Evolutionary conservation across 805 yeast species (phyloP).

Genomic region (Saccharomycopsis synnaedendra): DNA sequence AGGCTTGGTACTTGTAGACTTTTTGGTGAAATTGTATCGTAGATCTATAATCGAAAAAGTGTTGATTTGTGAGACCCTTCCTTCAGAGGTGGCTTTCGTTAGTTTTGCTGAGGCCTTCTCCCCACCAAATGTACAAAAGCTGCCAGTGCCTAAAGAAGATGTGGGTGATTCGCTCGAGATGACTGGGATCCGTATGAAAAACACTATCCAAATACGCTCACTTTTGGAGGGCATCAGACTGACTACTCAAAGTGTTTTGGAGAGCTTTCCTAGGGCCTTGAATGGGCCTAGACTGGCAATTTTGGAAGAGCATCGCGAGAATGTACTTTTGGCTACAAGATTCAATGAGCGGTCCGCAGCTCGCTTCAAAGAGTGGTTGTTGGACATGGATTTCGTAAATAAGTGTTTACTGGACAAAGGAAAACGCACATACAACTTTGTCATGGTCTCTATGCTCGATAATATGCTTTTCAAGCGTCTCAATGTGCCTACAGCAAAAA

Average conservation of each 20-base stretch:
- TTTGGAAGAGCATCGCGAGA: background rate
- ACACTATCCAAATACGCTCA: conserved; percentile 44
- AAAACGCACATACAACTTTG: too few relatives aligned
- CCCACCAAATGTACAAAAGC: conserved; percentile 29
- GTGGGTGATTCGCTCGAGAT: conserved; percentile 21
- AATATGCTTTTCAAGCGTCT: too few relatives aligned
- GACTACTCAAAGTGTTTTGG: too few relatives aligned
- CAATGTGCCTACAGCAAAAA: too few relatives aligned
- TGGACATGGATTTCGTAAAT: too few relatives aligned
- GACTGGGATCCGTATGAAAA: conserved; percentile 50
- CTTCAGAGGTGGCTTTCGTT: conserved; percentile 33
- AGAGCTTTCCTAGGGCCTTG: too few relatives aligned
- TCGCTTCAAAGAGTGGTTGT: too few relatives aligned
- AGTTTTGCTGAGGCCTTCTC: conserved; percentile 29
- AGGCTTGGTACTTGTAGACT: conserved; percentile 31
- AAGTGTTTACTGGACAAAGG: too few relatives aligned
- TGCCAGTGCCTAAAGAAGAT: background rate
- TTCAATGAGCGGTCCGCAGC: conserved; percentile 1
- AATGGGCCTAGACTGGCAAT: too few relatives aligned
- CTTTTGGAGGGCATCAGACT: conserved; percentile 20
- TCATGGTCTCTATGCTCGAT: too few relatives aligned
- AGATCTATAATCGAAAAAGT: conserved; percentile 50
- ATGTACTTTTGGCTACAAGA: conserved; percentile 7
- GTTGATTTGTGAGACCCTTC: conserved; percentile 35
- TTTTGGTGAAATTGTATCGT: conserved; percentile 35